These are phyloP conservation scores for Kalaharituber pfeilii DNA, from an alignment of 2,329 filamentous ascomycete genomes.

Conservation along the genomic window DNA sequence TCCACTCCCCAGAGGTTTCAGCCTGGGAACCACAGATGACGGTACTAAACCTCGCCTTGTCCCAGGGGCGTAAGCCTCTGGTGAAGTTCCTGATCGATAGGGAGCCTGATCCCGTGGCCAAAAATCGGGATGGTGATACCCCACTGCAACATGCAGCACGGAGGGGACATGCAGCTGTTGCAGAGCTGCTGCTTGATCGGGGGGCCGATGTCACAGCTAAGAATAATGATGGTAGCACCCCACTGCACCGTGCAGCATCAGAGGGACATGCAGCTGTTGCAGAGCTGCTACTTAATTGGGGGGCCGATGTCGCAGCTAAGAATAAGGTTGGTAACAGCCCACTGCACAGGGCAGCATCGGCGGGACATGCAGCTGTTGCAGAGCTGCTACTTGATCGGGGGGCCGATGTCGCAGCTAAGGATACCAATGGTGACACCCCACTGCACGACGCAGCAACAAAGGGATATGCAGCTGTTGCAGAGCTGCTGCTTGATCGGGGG, in stretches of 20 bases:
- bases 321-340: background rate
- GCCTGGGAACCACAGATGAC: no score
- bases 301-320: background rate
- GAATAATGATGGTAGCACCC: background rate
- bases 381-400: background rate
- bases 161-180: background rate
- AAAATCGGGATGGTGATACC: background rate
- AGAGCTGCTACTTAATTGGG: background rate
- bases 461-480: no score
- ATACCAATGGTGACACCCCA: no score
- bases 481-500: no score
- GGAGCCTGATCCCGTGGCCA: background rate
- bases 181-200: background rate
- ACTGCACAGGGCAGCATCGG: background rate
- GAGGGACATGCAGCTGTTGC: background rate
- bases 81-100: background rate
- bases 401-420: no score
- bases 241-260: background rate
- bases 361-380: background rate
- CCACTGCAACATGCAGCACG: background rate
- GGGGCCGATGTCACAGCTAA: background rate
- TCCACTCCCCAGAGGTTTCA: no score
- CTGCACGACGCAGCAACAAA: no score
- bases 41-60: background rate
- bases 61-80: background rate